A percentile compares a stretch with the other conserved stretches of the same genome.
These are phyloP conservation scores for Eucalyptus tenuipes DNA, from an alignment of 345 rosid genomes.

Conservation along the genomic window DNA sequence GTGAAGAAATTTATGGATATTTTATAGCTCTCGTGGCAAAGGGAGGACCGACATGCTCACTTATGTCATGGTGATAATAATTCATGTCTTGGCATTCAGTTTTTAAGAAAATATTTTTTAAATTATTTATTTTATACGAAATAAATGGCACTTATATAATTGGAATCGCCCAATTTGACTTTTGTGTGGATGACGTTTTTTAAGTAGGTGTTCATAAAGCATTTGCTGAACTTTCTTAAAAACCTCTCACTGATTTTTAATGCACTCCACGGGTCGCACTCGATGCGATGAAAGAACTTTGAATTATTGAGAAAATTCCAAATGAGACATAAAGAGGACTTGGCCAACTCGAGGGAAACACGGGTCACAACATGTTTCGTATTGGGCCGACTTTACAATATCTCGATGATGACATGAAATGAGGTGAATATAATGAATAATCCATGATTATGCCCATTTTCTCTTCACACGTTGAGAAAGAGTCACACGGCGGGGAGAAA, in stretches of 20 bases:
- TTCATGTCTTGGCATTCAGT: not conserved
- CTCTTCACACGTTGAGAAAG: not conserved
- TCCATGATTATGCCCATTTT: not conserved
- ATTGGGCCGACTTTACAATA: not conserved
- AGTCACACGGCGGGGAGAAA: not conserved
- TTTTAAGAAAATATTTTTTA: accelerated
- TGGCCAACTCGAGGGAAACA: not conserved
- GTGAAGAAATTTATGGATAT: not conserved
- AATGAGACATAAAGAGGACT: not conserved
- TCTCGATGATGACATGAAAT: not conserved
- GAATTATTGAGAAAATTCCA: not conserved
- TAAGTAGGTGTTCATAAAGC: not conserved
- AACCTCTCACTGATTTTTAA: not conserved
- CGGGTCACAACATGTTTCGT: not conserved
- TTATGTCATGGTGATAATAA: not conserved
- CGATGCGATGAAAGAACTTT: not conserved
- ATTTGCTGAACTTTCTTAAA: not conserved
- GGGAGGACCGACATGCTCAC: not conserved
- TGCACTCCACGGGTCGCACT: not conserved
- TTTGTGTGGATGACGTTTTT: not conserved
- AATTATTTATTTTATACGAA: no score
- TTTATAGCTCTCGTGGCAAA: not conserved
- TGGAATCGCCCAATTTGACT: not conserved
- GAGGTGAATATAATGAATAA: no score
- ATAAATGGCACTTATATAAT: accelerated